Conservation (phyloP, 2,329 filamentous ascomycete species). For the Fusarium sp. region DNA sequence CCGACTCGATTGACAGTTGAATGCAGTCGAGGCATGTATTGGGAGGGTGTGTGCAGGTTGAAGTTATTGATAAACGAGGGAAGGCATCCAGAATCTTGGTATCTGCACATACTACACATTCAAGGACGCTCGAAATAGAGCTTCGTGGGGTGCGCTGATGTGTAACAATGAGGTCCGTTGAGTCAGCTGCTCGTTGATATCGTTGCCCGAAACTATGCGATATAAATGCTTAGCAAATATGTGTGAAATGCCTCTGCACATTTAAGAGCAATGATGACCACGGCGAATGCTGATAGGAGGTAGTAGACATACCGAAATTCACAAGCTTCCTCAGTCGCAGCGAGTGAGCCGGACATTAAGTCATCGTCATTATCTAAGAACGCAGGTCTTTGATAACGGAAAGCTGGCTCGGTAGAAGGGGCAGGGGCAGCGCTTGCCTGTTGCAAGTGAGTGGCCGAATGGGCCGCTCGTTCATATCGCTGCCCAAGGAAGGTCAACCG, state of each 20-base stretch:
- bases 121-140: constrained; percentile 39
- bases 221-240: constrained; percentile 15
- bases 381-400: constrained; percentile 34
- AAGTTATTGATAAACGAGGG: constrained; percentile 49
- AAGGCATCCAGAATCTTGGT: constrained; percentile 47
- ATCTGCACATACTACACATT: constrained; percentile 54
- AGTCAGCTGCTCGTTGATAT: constrained; percentile 47
- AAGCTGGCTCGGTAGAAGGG: constrained; percentile 17
- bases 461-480: neutral
- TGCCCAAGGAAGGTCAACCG: neutral
- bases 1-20: constrained; percentile 49
- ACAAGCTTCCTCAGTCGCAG: constrained; percentile 42
- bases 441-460: constrained; percentile 9
- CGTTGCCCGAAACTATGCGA: constrained; percentile 49
- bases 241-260: neutral
- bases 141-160: constrained; percentile 45
- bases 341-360: constrained; percentile 11
- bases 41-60: constrained; percentile 50
- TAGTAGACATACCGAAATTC: constrained; percentile 47
- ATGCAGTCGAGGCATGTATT: constrained; percentile 52
- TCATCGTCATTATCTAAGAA: constrained; percentile 41
- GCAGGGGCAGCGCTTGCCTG: constrained; percentile 23
- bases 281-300: no score
- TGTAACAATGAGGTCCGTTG: constrained; percentile 47
- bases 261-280: neutral